phyloP scores from a whole-genome alignment of 2,329 filamentous ascomycete species.

The Drechslerella stenobrocha region DNA sequence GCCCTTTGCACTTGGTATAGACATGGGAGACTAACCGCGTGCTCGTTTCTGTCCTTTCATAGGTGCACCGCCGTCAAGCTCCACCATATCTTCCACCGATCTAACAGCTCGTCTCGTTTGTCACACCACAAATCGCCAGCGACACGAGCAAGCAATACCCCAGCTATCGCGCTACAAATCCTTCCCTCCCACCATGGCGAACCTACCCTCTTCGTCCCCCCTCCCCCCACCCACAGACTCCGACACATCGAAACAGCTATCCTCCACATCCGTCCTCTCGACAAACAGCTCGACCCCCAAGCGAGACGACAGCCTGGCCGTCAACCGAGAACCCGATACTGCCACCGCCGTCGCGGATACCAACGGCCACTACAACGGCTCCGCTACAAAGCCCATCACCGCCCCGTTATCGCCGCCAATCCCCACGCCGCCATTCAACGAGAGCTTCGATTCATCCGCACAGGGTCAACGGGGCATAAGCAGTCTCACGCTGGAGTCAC shows the following conservation, averaged over 20 bases:
- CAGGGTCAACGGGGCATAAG: slow-evolving; percentile 50
- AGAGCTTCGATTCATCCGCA: slow-evolving; percentile 53
- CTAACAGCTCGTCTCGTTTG: slow-evolving; percentile 41
- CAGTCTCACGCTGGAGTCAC: slow-evolving; percentile 52
- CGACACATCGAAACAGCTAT: slow-evolving; percentile 23
- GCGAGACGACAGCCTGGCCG: slow-evolving; percentile 12
- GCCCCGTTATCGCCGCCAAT: slow-evolving; percentile 52
- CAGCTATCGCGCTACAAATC: neutral
- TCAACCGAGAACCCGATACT: slow-evolving; percentile 39
- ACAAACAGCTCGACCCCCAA: slow-evolving; percentile 9
- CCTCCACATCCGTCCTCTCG: slow-evolving; percentile 12
- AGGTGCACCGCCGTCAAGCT: slow-evolving; percentile 48
- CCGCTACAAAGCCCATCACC: slow-evolving; percentile 51
- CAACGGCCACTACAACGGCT: slow-evolving; percentile 11
- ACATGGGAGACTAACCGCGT: slow-evolving; percentile 4
- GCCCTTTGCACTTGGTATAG: neutral
- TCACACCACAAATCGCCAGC: slow-evolving; percentile 16
- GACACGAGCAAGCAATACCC: neutral
- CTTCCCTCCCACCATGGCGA: slow-evolving; percentile 40
- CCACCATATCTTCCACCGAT: slow-evolving; percentile 42
- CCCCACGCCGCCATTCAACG: slow-evolving; percentile 52
- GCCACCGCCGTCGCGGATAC: slow-evolving; percentile 24
- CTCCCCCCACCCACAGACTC: slow-evolving; percentile 15
- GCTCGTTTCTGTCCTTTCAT: slow-evolving; percentile 29
- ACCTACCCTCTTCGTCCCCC: slow-evolving; percentile 31